These are phyloP conservation scores for Iberis amara DNA, from an alignment of 441 rosid genomes.

Conservation along the genomic window DNA sequence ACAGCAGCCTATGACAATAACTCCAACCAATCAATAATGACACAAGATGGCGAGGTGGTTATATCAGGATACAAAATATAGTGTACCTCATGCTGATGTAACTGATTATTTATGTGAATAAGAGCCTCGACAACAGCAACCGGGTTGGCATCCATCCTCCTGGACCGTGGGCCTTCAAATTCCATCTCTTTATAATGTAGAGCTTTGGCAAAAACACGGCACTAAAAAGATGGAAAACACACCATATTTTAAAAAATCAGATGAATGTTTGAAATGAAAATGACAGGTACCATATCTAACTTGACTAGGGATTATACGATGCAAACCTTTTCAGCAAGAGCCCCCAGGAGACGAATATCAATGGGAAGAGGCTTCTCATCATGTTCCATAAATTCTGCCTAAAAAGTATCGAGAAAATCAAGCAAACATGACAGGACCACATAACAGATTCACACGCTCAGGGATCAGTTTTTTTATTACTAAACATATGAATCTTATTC, in stretches of 20 bases:
- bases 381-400: constrained; percentile 99
- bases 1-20: constrained; percentile 78
- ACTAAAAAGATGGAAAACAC: constrained; percentile 39
- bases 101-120: constrained; percentile 96
- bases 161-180: constrained; percentile 90
- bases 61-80: constrained; percentile 16
- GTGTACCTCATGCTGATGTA: constrained; percentile 93
- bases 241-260: constrained; percentile 20
- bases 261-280: constrained; percentile 8
- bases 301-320: constrained; percentile 11
- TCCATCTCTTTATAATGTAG: constrained; percentile 99
- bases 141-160: constrained; percentile 94
- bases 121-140: constrained; percentile 98
- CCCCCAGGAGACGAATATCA: constrained; percentile 98
- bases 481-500: not conserved
- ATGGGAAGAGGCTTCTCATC: constrained; percentile 99
- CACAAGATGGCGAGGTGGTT: constrained; percentile 16
- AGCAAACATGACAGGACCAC: constrained; percentile 18
- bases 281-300: constrained; percentile 11
- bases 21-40: constrained; percentile 25
- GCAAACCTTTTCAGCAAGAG: constrained; percentile 97
- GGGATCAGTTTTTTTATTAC: constrained; percentile 7
- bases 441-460: constrained; percentile 16
- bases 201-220: constrained; percentile 99
- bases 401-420: constrained; percentile 25